Percentiles rank a stretch among this genome's conserved stretches.
Evolutionary conservation across 345 rosid species (phyloP).

Genomic region (Capsella bursapastoris): DNA sequence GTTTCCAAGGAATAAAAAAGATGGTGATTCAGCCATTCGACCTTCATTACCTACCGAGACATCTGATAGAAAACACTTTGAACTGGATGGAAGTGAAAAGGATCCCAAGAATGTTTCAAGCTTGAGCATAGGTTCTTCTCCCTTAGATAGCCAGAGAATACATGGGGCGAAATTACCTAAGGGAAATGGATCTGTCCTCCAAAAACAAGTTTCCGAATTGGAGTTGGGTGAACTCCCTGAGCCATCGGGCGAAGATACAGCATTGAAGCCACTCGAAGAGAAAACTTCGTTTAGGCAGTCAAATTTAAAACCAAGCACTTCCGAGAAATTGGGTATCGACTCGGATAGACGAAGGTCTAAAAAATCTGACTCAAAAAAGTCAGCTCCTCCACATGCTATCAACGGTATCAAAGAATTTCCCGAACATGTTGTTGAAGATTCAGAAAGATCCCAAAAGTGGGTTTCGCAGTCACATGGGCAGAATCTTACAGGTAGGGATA

Average conservation of each 20-base stretch:
- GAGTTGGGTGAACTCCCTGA: conserved; percentile 96
- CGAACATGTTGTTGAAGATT: conserved; percentile 59
- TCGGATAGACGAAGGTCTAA: conserved; percentile 61
- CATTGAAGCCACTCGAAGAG: conserved; percentile 62
- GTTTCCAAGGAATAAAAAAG: conserved; percentile 59
- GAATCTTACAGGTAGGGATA: conserved; percentile 45
- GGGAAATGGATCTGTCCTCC: conserved; percentile 64
- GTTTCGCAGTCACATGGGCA: conserved; percentile 58
- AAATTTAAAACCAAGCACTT: conserved; percentile 58
- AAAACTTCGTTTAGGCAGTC: conserved; percentile 64
- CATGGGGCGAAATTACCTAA: conserved; percentile 47
- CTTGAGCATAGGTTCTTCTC: conserved; percentile 52
- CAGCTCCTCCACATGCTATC: conserved; percentile 51
- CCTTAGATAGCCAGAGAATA: conserved; percentile 51
- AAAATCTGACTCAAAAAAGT: conserved; percentile 62
- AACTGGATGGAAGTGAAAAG: conserved; percentile 56
- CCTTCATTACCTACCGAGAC: conserved; percentile 54
- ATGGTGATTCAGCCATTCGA: conserved; percentile 60
- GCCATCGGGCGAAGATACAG: conserved; percentile 60
- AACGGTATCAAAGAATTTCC: conserved; percentile 56
- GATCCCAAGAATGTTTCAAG: conserved; percentile 57
- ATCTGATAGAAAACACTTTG: conserved; percentile 54
- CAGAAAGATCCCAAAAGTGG: conserved; percentile 50
- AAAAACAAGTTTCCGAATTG: conserved; percentile 78
- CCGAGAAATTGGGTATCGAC: conserved; percentile 61